Base-by-base conservation (phyloP, 2,329 filamentous ascomycete genomes). In the Diaporthe nobilis region DNA sequence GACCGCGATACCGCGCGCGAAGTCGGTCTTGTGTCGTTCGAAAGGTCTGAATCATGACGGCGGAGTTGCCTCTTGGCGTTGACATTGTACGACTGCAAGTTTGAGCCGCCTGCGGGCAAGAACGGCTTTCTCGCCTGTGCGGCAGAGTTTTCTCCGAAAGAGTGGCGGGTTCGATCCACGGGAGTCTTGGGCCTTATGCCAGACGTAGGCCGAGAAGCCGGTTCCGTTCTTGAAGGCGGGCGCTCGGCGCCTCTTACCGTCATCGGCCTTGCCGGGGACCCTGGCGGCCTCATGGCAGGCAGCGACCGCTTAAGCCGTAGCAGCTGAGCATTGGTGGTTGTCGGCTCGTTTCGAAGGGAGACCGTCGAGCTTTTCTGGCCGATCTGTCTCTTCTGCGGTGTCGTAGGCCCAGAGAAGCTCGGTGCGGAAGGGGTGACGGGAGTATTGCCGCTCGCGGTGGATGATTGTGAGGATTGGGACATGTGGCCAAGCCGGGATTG, bases 1-100 rank as follows among this genome's bases (percentile, higher is more conserved):
- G 89, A 88, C 78, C 91, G 88, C 51, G 91, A 92, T 47, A 91
- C 83, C 1, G 90, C 83, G 31, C 91, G 87, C 13, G 91, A 93
- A 49, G 84, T 83, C 5, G 91, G 90, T 39, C 91, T 88, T 60
- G 89, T 82, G 49, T 93, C 91, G 39, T 89, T 86, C 37, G 87
- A 89, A 76, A 91, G 90, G 72, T 98, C 95, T 12, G 95, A 98
- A 80, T 97, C 95, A 80, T 95, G 92, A 60, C 96, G 94, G 61
- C 95, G 92, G 81, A 96, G 92, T 51, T 91, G 88, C 47, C 94
- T 92, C 85, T 95, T 98, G 57, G 94, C 88, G 67, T 90, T 90
- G 77, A 94, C 88, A 85, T 98, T 94, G 78, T 98, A 94, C 31
- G 91, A 89, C 77, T 91, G 90, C 17, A 94, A 72, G 25, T 77